phyloP scores from a whole-genome alignment of 2,329 filamentous ascomycete genomes.

The Penicillium sclerotiorum region DNA sequence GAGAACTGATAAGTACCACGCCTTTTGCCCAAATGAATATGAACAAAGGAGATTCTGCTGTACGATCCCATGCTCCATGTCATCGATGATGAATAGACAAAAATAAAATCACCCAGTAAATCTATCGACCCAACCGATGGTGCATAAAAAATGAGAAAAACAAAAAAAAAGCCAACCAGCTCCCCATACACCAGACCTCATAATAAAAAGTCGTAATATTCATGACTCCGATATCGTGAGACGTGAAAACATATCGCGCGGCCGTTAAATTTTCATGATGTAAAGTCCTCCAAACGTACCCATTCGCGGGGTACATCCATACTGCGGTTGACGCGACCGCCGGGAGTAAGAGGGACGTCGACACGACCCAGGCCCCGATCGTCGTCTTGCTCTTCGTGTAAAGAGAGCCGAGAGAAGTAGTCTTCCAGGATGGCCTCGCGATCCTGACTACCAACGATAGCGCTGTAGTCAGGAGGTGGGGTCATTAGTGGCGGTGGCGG shows the following conservation, averaged over 20 bases:
- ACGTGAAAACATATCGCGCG: slow-evolving; percentile 5
- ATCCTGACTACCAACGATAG: slow-evolving; percentile 69
- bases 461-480: slow-evolving; percentile 82
- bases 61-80: background rate
- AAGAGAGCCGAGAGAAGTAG: slow-evolving; percentile 78
- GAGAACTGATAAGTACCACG: background rate
- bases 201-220: slow-evolving; percentile 23
- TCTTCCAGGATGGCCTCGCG: slow-evolving; percentile 73
- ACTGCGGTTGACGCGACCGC: slow-evolving; percentile 63
- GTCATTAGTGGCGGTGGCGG: slow-evolving; percentile 74
- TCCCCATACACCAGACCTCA: slow-evolving; percentile 12
- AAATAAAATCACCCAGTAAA: background rate
- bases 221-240: slow-evolving; percentile 23
- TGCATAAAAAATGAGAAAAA: slow-evolving; percentile 1
- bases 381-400: slow-evolving; percentile 63
- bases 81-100: background rate
- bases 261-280: slow-evolving; percentile 14
- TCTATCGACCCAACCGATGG: background rate
- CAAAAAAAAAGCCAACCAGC: slow-evolving; percentile 2
- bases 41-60: slow-evolving; percentile 1
- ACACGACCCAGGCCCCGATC: slow-evolving; percentile 49
- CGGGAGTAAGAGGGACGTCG: slow-evolving; percentile 65
- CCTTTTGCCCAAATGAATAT: slow-evolving; percentile 8
- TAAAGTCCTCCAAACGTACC: slow-evolving; percentile 45
- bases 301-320: slow-evolving; percentile 65